Base-by-base conservation (phyloP, 23 red algal species). In the Agarophyton chilense region DNA sequence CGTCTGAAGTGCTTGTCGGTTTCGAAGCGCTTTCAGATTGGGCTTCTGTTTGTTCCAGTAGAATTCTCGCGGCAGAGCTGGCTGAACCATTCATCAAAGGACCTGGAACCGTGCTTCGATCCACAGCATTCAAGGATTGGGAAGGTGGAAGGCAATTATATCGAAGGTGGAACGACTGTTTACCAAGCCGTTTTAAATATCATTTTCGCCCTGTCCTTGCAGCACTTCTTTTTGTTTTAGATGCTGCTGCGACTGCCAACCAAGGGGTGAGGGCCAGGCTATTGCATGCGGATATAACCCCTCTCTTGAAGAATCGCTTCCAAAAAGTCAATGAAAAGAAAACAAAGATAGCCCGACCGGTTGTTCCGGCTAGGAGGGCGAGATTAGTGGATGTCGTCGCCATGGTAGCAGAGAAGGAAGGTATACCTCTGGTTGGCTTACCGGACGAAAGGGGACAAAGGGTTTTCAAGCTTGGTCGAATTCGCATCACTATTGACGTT, bases 151-250 rank as follows among this genome's bases (percentile, higher is more conserved):
- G 36, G 29, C 36, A 42, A 10, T 33, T 73, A 44, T 82, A 82
- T 50, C 33, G 19, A 53, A 81, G 43, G 50, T 82, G 75, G 67
- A 82, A 52, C 21, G 36, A 54, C 31, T 74, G 77, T 40, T 43
- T 91, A 18, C 56, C 88, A 52, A 11, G 28, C 21, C 46, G 57
- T 16, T 39, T 82, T 34, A 82, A 24, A 72, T 41, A 44, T 33
- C 58, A 56, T 79, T 56, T 91, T 31, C 73, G 74, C 14, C 49
- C 49, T 34, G 65, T 28, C 14, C 46, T 91, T 41, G 88, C 75
- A 17, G 88, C 60, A 8, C 63, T 91, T 44, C 44, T 91, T 13
- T 91, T 91, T 57, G 39, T 91, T 49, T 44, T 91, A 52, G 76
- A 91, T 53, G 77, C 88, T 7, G 85, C 61, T 32, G 50, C 46